Evolutionary conservation across 2,329 filamentous ascomycete genomes (phyloP).

Genomic region (Pleurostoma richardsiae): DNA sequence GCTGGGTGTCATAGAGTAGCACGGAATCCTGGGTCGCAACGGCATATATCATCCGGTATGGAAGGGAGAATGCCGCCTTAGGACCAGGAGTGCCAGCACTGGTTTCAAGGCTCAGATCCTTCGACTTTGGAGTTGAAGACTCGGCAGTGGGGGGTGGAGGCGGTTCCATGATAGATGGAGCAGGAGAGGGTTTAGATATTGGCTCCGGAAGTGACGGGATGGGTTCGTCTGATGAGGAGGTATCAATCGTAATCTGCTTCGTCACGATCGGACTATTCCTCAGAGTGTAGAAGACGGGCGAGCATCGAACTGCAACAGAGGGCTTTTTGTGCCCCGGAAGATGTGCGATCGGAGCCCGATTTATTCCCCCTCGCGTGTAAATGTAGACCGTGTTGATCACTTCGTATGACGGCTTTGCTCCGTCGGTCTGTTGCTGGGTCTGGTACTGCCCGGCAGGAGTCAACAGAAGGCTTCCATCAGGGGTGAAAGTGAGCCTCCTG

Average conservation of each 20-base stretch:
- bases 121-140: constrained; percentile 47
- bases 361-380: constrained; percentile 92
- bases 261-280: constrained; percentile 65
- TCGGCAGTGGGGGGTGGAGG: constrained; percentile 59
- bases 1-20: constrained; percentile 93
- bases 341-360: constrained; percentile 92
- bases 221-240: constrained; percentile 77
- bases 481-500: constrained; percentile 85
- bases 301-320: constrained; percentile 92
- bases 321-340: constrained; percentile 97
- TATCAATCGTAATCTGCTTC: constrained; percentile 91
- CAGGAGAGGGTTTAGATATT: constrained; percentile 55
- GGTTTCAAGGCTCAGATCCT: constrained; percentile 36
- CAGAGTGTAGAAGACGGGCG: constrained; percentile 80
- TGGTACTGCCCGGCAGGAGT: constrained; percentile 96
- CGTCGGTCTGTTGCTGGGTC: constrained; percentile 61
- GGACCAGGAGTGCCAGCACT: constrained; percentile 50
- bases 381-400: constrained; percentile 97
- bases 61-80: constrained; percentile 72
- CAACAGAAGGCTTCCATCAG: constrained; percentile 88
- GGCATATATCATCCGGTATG: constrained; percentile 93
- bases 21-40: constrained; percentile 96
- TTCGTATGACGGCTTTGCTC: constrained; percentile 76
- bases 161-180: constrained; percentile 72
- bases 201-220: constrained; percentile 83